Base-by-base conservation (phyloP, 305 asterid genomes). In the Fraxinus latifolia region DNA sequence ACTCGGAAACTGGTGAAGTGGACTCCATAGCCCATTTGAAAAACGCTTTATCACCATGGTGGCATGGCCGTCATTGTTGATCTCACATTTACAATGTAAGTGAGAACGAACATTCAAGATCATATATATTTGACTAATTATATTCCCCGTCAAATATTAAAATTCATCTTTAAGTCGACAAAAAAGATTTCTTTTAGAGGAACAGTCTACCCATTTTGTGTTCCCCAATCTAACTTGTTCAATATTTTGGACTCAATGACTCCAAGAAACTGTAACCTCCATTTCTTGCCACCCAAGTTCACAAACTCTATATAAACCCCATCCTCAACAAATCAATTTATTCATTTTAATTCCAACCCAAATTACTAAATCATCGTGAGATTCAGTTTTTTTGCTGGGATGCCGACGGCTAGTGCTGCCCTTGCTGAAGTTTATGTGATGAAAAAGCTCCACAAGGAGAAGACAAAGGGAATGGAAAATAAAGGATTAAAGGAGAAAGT, bases 381-480 rank as follows among this genome's bases (percentile, higher is more conserved):
- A 4, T 34, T 32, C 1, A 2, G 36, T 8, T 60, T 47, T 14
- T 14, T 6, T 34, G 58, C 9, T n/a, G 4, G 12, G 19, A 81
- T 83, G 91, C 79, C 88, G 32, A 84, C 77, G 3, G 67, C 81
- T 29, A 68, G 55, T 36, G 84, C 79, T 9, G 84, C 85, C 37
- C 81, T 88, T 3, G 90, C 79, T 1, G 90, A 86, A 82, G 89
- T 74, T 7, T 88, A 86, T 77, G 71, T 82, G 60, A 82, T 83
- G 84, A 77, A 74, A 74, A 86, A 86, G 82, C 78, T 85, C 14
- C 67, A 85, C 80, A 77, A 37, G 15, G 89, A 88, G 83, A 89
- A 88, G 90, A 86, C 77, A 82, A 83, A 83, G 85, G 85, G 58
- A 34, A 84, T 85, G 85, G 87, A 89, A 76, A 36, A 80, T 11